phyloP scores from a whole-genome alignment of 768 basidiomycete species.

The Agrocybe praecox region DNA sequence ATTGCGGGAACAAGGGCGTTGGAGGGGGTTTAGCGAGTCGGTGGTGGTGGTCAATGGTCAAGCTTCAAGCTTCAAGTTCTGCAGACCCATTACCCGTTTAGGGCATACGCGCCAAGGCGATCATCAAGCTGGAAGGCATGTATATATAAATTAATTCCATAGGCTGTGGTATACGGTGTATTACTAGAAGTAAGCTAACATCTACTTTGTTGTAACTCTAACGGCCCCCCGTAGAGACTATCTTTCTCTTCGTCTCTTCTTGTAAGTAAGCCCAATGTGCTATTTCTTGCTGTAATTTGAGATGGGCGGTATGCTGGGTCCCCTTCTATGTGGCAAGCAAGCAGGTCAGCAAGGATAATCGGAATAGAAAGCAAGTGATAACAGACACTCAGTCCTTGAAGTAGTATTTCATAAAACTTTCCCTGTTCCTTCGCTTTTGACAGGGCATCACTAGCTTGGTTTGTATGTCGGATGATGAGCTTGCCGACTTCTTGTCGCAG shows the following conservation, averaged over 20 bases:
- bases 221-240: conserved; percentile 38
- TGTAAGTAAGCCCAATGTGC: conserved; percentile 86
- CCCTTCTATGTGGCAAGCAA: conserved; percentile 52
- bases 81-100: background rate
- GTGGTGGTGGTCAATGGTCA: background rate
- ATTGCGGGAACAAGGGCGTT: background rate
- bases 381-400: conserved; percentile 79
- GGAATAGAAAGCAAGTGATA: background rate
- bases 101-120: background rate
- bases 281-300: conserved; percentile 85
- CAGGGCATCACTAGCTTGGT: conserved; percentile 60
- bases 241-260: conserved; percentile 72
- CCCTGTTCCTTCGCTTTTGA: conserved; percentile 70
- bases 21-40: background rate
- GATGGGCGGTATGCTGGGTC: conserved; percentile 72
- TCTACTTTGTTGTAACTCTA: background rate
- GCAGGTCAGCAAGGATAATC: background rate
- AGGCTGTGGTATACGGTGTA: background rate
- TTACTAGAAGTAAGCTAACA: background rate
- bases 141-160: too few species aligned
- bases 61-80: too few species aligned
- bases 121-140: too few species aligned
- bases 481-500: conserved; percentile 82
- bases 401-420: conserved; percentile 72
- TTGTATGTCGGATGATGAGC: conserved; percentile 73